These are phyloP conservation scores for Hippophae tibetana DNA, from an alignment of 306 rosid genomes.

Conservation along the genomic window DNA sequence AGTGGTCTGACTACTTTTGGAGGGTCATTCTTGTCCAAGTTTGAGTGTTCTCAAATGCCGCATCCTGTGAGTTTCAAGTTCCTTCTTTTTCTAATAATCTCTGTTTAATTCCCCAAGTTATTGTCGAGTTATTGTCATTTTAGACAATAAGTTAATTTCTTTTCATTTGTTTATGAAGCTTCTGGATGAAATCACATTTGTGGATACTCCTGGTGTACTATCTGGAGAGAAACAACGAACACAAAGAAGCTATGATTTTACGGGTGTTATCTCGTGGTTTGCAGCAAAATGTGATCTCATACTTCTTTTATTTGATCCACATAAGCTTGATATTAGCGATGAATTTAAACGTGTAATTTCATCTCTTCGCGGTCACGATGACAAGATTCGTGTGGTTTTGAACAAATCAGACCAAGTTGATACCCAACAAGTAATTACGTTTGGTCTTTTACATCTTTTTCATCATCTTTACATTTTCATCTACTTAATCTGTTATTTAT, in stretches of 20 bases:
- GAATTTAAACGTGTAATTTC: slow-evolving; percentile 84
- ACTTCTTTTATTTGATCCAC: slow-evolving; percentile 88
- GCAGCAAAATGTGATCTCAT: slow-evolving; percentile 94
- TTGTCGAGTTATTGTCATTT: background rate
- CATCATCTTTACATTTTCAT: background rate
- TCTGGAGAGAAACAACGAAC: slow-evolving; percentile 98
- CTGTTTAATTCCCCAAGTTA: background rate
- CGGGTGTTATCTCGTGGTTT: slow-evolving; percentile 96
- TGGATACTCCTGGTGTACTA: slow-evolving; percentile 94
- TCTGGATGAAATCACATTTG: slow-evolving; percentile 71
- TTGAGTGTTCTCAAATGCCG: slow-evolving; percentile 93
- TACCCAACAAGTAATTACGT: slow-evolving; percentile 75
- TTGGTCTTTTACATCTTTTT: background rate
- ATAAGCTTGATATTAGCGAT: slow-evolving; percentile 87
- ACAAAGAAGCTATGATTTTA: slow-evolving; percentile 86
- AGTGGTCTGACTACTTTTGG: slow-evolving; percentile 75
- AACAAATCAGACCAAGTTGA: slow-evolving; percentile 96
- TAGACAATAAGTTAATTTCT: slow-evolving; percentile 6
- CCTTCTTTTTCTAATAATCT: background rate
- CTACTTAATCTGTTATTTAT: background rate
- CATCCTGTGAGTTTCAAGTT: slow-evolving; percentile 64
- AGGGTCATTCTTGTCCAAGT: slow-evolving; percentile 80
- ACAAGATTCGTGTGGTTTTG: slow-evolving; percentile 90
- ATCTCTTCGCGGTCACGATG: slow-evolving; percentile 78
- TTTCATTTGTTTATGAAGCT: slow-evolving; percentile 30